Evolutionary conservation across 768 basidiomycete genomes (phyloP), one percentile per base, ranked within the genome.

Genomic region (Suillus sp.): DNA sequence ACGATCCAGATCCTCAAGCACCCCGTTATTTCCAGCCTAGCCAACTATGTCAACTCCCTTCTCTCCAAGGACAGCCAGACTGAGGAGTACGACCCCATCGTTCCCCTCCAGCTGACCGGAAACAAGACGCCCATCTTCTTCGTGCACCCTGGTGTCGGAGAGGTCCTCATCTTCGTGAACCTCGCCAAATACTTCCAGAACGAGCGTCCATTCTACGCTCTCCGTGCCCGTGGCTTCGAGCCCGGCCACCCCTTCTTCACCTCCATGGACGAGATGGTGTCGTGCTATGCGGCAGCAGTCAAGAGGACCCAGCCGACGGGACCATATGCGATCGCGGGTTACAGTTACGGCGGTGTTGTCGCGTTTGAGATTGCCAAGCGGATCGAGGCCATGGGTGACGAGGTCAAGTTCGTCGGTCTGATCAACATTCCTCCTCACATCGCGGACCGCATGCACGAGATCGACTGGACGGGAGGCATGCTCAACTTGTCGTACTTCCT

Each of bases 121-220:
- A 66, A 70, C 55, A 80, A 79, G 68, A 77, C 80, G 1, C 80
- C 80, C 0, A 69, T 81, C 40, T 81, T 79, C 67, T 74, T 81
- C 66, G 72, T 81, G 22, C 80, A 81, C 66, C 79, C 80, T 0
- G 80, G 80, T 66, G 77, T 79, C 4, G 80, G 79, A 14, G 80
- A 78, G 47, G 70, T 78, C 9, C 68, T 78, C 8, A 73, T 78
- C 54, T 81, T 81, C 68, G 72, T 81, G 56, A 80, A 78, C 65
- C 71, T 81, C 11, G 79, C 80, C 2, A 77, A 77, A 20, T 74
- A 72, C 40, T 74, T 81, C 59, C 72, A 72, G 18, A 76, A 78
- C 34, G 78, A 81, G 60, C 71, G 78, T 3, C 77, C 77, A 2
- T 68, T 79, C 47, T 78, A 78, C 58, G 78, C 78, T 1, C 67